Percentiles rank a stretch among this genome's conserved stretches.
Evolutionary conservation across 768 basidiomycete species (phyloP).

Genomic region (Tricholoma bakamatsutake): DNA sequence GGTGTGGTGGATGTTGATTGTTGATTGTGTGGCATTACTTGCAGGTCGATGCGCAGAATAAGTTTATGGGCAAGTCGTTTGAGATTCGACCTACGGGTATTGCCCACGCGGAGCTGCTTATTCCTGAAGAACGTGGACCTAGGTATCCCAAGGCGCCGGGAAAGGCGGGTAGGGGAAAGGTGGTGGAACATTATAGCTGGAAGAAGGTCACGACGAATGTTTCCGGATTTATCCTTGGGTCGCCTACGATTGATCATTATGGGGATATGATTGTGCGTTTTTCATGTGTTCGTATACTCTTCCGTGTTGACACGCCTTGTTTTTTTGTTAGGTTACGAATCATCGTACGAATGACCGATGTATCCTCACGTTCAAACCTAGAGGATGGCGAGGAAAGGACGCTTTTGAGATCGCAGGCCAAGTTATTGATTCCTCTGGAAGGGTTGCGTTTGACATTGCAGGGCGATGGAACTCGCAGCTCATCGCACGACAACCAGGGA

Average conservation of each 20-base stretch:
- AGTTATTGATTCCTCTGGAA: constrained; percentile 61
- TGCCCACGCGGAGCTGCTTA: constrained; percentile 78
- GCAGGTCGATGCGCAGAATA: constrained; percentile 94
- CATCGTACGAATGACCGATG: constrained; percentile 88
- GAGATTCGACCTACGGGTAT: constrained; percentile 96
- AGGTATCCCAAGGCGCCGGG: constrained; percentile 55
- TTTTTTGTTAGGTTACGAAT: constrained; percentile 59
- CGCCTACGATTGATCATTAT: constrained; percentile 85
- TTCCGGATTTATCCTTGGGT: constrained; percentile 90
- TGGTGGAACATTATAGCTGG: constrained; percentile 91
- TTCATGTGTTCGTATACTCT: background rate
- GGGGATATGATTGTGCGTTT: constrained; percentile 85
- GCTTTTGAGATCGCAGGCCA: constrained; percentile 90
- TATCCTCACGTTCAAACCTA: constrained; percentile 89
- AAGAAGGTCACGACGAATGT: constrained; percentile 91
- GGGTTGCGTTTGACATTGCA: constrained; percentile 80
- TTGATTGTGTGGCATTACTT: background rate
- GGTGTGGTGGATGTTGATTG: background rate
- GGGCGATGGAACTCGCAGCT: constrained; percentile 96
- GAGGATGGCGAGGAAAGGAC: constrained; percentile 90
- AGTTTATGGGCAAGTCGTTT: constrained; percentile 94
- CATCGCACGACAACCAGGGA: constrained; percentile 69
- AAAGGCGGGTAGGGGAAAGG: constrained; percentile 39
- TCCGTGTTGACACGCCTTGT: background rate
- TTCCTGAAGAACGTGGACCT: constrained; percentile 62